These are phyloP conservation scores for Claviceps sorghi DNA, from an alignment of 2,329 filamentous ascomycete genomes.

Conservation along the genomic window DNA sequence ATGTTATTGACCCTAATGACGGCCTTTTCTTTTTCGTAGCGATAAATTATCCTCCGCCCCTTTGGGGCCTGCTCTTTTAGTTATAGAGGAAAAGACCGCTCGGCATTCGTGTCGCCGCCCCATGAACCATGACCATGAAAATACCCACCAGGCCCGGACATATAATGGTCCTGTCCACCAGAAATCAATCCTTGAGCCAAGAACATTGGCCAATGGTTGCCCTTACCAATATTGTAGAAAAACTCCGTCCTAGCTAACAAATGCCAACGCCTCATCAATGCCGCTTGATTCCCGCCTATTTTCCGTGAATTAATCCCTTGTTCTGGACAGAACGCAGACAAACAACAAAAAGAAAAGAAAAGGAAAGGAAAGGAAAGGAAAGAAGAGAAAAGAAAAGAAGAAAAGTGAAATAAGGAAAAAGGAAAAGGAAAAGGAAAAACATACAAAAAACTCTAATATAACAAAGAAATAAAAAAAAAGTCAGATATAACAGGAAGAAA, in stretches of 20 bases:
- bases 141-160: not conserved
- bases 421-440: not conserved
- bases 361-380: not conserved
- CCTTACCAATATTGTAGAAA: constrained; percentile 4
- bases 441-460: not conserved
- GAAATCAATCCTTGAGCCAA: not conserved
- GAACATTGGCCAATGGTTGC: constrained; percentile 1
- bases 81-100: not conserved
- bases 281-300: constrained; percentile 1
- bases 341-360: not conserved
- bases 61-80: not conserved
- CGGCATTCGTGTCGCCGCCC: not conserved
- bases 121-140: not conserved
- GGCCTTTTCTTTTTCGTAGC: not conserved
- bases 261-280: constrained; percentile 6
- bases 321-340: constrained; percentile 2
- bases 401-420: no score
- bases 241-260: constrained; percentile 5
- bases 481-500: not conserved
- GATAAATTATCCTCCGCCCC: not conserved
- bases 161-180: not conserved
- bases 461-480: not conserved
- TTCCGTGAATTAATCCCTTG: not conserved
- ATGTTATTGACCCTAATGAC: not conserved
- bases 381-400: no score